phyloP scores from a whole-genome alignment of 2,329 filamentous ascomycete species.

The Rugonectria rugulosa region DNA sequence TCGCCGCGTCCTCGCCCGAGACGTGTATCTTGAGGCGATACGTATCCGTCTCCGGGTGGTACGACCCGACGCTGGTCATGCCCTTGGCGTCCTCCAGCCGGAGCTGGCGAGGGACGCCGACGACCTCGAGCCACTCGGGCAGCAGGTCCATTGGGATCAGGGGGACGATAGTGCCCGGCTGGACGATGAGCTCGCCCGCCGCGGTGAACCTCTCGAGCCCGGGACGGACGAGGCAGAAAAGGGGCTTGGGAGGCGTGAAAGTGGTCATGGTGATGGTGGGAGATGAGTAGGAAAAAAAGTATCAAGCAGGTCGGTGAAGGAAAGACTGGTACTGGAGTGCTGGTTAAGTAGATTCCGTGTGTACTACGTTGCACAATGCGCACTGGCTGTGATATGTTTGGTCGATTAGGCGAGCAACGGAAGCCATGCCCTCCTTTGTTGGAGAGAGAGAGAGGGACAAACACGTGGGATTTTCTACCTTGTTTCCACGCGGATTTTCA shows the following conservation, averaged over 20 bases:
- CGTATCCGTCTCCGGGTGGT: constrained; percentile 30
- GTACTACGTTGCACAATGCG: background rate
- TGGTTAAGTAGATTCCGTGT: background rate
- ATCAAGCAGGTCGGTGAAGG: background rate
- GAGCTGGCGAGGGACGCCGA: constrained; percentile 53
- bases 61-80: constrained; percentile 49
- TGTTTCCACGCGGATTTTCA: constrained; percentile 73
- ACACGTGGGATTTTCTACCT: constrained; percentile 25
- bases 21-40: constrained; percentile 30
- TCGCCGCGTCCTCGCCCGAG: constrained; percentile 1
- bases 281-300: background rate
- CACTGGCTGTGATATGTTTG: too few species aligned
- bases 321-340: background rate
- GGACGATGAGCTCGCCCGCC: constrained; percentile 30
- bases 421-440: too few species aligned
- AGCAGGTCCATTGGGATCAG: constrained; percentile 63
- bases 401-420: too few species aligned
- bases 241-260: constrained; percentile 36
- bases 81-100: constrained; percentile 46
- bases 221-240: constrained; percentile 54
- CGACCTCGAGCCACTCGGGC: constrained; percentile 53
- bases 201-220: constrained; percentile 34
- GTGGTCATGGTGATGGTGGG: background rate
- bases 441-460: constrained; percentile 22
- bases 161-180: constrained; percentile 53